Evolutionary conservation across 73 alveolate genomes (phyloP).

Genomic region (Paramecium sexaurelia): DNA sequence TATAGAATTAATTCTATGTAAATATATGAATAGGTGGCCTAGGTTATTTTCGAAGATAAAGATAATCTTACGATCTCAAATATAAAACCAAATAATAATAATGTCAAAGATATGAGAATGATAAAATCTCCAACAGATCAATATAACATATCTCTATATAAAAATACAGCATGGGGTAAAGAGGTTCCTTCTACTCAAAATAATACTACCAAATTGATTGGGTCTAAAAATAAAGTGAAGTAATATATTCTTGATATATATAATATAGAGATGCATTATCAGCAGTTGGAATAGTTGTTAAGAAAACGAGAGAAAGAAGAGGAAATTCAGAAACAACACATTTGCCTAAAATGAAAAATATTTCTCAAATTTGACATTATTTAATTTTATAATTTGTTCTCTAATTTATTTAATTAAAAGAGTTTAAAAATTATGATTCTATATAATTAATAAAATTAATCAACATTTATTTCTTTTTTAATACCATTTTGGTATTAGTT

Average conservation of each 20-base stretch:
- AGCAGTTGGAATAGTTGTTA: not conserved
- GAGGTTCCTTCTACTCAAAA: not conserved
- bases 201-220: not conserved
- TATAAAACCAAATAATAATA: not conserved
- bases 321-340: slow-evolving; percentile 20
- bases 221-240: not conserved
- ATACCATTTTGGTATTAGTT: slow-evolving; percentile 51
- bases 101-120: not conserved
- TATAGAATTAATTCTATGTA: slow-evolving; percentile 16
- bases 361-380: not conserved
- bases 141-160: not conserved
- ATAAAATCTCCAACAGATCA: not conserved
- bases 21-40: not conserved
- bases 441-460: not conserved
- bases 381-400: not conserved
- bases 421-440: not conserved
- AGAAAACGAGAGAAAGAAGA: slow-evolving; percentile 23
- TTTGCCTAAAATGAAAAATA: not conserved
- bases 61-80: not conserved
- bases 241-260: not conserved
- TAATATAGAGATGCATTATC: not conserved
- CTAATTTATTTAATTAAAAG: not conserved
- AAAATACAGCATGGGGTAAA: slow-evolving; percentile 17
- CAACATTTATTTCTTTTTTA: not conserved
- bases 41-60: not conserved